Evolutionary conservation across 805 yeast species (phyloP).

Genomic region (Blastobotrys americana): DNA sequence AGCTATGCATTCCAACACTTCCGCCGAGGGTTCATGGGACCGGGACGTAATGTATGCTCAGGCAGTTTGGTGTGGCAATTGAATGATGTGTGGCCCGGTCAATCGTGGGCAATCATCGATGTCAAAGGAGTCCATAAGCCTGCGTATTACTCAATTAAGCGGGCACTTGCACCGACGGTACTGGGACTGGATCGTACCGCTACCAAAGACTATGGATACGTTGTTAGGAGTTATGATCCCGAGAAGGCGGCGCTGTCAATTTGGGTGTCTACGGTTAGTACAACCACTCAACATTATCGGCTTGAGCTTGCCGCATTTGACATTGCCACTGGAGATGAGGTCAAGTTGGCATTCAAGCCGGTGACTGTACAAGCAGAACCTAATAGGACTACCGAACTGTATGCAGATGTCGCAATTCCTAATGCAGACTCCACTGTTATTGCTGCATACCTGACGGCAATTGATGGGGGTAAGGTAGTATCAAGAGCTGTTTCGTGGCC

Average conservation of each 20-base stretch:
- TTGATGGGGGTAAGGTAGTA: background rate
- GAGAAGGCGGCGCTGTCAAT: background rate
- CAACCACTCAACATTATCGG: background rate
- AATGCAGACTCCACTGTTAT: background rate
- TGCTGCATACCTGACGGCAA: conserved; percentile 1
- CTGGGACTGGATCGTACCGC: conserved; percentile 26
- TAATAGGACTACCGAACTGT: conserved; percentile 8
- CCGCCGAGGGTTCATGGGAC: conserved; percentile 39
- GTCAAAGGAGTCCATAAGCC: conserved; percentile 37
- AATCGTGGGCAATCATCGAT: conserved; percentile 44
- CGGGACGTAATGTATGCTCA: conserved; percentile 32
- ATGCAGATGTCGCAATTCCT: background rate
- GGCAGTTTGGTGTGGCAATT: conserved; percentile 49
- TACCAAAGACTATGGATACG: background rate
- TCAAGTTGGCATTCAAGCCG: background rate
- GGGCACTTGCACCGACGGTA: conserved; percentile 32
- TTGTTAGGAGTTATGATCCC: background rate
- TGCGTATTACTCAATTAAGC: conserved; percentile 40
- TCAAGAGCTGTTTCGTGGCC: conserved; percentile 4
- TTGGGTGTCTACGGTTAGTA: conserved; percentile 1
- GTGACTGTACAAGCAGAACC: background rate
- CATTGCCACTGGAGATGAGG: conserved; percentile 1
- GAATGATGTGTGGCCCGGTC: conserved; percentile 46
- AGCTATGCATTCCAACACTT: conserved; percentile 39
- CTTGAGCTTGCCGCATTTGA: background rate